Evolutionary conservation across 441 rosid species (phyloP), one percentile per base, ranked within the genome.

Genomic region (Euphorbia celastroides): DNA sequence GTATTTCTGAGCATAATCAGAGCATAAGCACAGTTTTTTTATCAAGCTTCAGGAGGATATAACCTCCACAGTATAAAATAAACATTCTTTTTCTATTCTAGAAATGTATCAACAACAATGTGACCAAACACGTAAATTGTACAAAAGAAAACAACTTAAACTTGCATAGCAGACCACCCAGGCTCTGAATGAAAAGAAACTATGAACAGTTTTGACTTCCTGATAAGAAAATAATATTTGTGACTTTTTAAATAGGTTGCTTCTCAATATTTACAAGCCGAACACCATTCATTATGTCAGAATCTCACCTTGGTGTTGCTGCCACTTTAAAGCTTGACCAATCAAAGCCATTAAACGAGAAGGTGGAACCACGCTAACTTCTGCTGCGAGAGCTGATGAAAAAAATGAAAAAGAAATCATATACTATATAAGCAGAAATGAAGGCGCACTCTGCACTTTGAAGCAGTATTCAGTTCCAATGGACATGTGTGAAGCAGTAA

Each of bases 321-420:
- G 98, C 99, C 99, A 93, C 78, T 96, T 96, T 68, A 96, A 77
- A 70, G 98, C 96, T 83, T 96, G 99, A 38, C 98, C 98, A 70
- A 90, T 84, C 75, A 96, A 79, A 69, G 99, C 97, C 99, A 90
- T 96, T 81, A 96, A 79, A 56, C 99, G 82, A 64, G 99, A 96
- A 72, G 99, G 98, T 34, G 97, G 98, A 66, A 96, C 99, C 55
- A 93, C 96, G 67, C 82, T 89, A 73, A 96, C 99, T 79, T 96
- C 99, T 0, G 88, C 86, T 64, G 97, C 94, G 69, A 96, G 72
- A 68, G 96, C 98, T 96, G 85, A 58, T 46, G n/a, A 46, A 71
- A 60, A 65, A 60, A 59, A 17, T 71, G 62, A 70, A 26, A 9
- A 44, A 54, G 62, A 41, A 48, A 25, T 59, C 65, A 72, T 61